phyloP scores from a whole-genome alignment of 352 stramenopile species.

The Phytophthora pisi region DNA sequence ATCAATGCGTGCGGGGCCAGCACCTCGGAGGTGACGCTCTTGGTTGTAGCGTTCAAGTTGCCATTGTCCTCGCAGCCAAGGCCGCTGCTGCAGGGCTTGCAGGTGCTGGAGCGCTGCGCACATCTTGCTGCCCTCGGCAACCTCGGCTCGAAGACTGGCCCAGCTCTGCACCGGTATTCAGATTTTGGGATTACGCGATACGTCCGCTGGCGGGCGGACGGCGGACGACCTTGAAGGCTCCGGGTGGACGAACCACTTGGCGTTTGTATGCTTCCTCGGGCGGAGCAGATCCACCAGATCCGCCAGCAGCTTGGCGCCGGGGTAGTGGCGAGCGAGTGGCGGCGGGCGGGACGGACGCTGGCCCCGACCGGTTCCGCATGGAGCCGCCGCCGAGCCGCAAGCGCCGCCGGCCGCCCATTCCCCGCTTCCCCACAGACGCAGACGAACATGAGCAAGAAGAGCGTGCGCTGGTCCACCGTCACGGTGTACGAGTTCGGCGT shows the following conservation, averaged over 20 bases:
- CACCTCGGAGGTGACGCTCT: no score
- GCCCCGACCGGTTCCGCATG: not conserved
- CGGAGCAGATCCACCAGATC: conserved; percentile 15
- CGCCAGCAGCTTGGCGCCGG: not conserved
- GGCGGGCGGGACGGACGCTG: not conserved
- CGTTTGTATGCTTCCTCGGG: conserved; percentile 22
- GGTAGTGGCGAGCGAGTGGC: conserved; percentile 12
- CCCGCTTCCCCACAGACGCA: not conserved
- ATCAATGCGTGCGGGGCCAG: no score
- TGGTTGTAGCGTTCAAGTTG: no score
- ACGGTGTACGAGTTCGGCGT: conserved; percentile 67
- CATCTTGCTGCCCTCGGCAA: not conserved
- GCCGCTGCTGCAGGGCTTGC: no score
- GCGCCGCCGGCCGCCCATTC: conserved; percentile 1
- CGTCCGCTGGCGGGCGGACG: conserved; percentile 15
- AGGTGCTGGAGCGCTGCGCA: not conserved
- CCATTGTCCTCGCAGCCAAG: no score
- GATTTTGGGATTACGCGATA: conserved; percentile 24
- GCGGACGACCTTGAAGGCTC: conserved; percentile 7
- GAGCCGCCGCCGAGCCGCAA: conserved; percentile 10
- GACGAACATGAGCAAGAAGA: conserved; percentile 13
- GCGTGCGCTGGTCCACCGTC: conserved; percentile 53
- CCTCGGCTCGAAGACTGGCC: no score
- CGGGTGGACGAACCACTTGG: not conserved
- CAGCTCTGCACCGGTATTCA: not conserved